These are phyloP conservation scores for Mycena vulgaris DNA, from an alignment of 768 basidiomycete species.

Conservation along the genomic window DNA sequence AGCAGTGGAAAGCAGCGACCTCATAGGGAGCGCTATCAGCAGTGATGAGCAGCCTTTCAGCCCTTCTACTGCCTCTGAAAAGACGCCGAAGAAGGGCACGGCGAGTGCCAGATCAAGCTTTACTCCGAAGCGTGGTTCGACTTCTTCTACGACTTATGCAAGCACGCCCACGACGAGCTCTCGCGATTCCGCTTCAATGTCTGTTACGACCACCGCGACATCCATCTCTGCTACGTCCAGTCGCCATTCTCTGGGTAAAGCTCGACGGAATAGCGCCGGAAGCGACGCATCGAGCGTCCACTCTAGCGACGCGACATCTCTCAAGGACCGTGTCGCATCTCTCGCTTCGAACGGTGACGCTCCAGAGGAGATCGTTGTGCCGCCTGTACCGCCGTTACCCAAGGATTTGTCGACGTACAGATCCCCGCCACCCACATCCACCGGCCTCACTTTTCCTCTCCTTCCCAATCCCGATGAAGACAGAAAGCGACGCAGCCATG, in stretches of 20 bases:
- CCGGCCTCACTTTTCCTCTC: constrained; percentile 67
- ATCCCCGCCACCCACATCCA: constrained; percentile 75
- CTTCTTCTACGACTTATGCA: constrained; percentile 90
- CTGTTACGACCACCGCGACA: constrained; percentile 82
- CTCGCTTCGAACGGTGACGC: constrained; percentile 73
- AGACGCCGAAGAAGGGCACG: constrained; percentile 78
- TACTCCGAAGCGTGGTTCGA: constrained; percentile 90
- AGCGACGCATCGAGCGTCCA: constrained; percentile 88
- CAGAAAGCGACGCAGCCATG: constrained; percentile 60
- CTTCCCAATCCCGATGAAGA: constrained; percentile 59
- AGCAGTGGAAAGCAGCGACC: constrained; percentile 58
- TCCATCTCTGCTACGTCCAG: constrained; percentile 82
- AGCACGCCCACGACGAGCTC: constrained; percentile 87
- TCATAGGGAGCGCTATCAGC: constrained; percentile 61
- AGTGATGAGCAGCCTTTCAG: constrained; percentile 71
- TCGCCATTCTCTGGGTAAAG: constrained; percentile 79
- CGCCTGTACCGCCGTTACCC: constrained; percentile 93
- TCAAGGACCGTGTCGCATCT: constrained; percentile 79
- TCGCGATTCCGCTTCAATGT: constrained; percentile 89
- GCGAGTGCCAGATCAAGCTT: constrained; percentile 78
- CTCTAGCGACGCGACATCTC: constrained; percentile 73
- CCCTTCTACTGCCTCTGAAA: constrained; percentile 65
- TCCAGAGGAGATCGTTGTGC: constrained; percentile 78
- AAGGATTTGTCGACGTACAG: constrained; percentile 89
- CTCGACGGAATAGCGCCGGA: constrained; percentile 85